These are phyloP conservation scores for Lactarius tabidus DNA, from an alignment of 768 basidiomycete species.

Conservation along the genomic window DNA sequence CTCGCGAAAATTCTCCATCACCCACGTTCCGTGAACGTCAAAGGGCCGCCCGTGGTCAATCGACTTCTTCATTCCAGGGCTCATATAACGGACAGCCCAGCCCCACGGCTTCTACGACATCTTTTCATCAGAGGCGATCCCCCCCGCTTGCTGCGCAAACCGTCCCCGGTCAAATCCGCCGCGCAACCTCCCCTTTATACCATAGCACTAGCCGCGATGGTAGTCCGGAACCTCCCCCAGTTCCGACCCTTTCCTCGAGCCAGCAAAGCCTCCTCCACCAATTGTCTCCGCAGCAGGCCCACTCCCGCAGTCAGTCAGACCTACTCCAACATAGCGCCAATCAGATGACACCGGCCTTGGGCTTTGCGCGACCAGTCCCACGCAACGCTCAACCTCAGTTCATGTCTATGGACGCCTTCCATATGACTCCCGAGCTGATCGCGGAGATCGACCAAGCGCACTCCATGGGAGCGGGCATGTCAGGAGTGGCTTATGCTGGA, in stretches of 20 bases:
- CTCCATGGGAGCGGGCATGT: constrained; percentile 11
- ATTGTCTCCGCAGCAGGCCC: constrained; percentile 7
- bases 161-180: constrained; percentile 21
- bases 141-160: constrained; percentile 25
- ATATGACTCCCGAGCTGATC: constrained; percentile 19
- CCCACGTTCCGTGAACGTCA: constrained; percentile 26
- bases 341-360: constrained; percentile 17
- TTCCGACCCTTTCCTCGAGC: constrained; percentile 11
- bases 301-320: constrained; percentile 17
- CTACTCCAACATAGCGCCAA: constrained; percentile 16
- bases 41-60: constrained; percentile 21
- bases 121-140: constrained; percentile 24
- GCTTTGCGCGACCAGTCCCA: constrained; percentile 21
- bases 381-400: constrained; percentile 19
- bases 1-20: constrained; percentile 25
- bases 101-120: constrained; percentile 24
- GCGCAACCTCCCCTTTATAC: constrained; percentile 23
- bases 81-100: constrained; percentile 22
- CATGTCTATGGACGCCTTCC: constrained; percentile 15
- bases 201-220: constrained; percentile 22
- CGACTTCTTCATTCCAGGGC: constrained; percentile 20
- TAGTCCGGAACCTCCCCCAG: constrained; percentile 22
- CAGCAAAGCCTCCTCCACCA: constrained; percentile 16
- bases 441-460: constrained; percentile 24
- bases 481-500: constrained; percentile 23